Conservation (phyloP, 2,329 filamentous ascomycete genomes). For the Fusarium globosum region DNA sequence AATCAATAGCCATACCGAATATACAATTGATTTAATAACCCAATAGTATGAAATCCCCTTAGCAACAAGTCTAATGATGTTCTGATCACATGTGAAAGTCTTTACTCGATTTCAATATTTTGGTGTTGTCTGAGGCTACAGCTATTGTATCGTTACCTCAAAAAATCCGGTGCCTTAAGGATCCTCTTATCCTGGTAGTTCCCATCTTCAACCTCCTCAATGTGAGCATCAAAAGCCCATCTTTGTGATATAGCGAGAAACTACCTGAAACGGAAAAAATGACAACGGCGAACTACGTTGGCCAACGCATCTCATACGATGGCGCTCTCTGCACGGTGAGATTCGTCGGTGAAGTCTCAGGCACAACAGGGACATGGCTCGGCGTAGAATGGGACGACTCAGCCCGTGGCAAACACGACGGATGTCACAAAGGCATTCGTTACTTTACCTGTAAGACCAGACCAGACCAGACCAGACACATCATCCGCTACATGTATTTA, state of each 20-base stretch:
- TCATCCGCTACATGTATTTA: neutral
- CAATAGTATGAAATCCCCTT: neutral
- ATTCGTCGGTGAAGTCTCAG: slow-evolving; percentile 80
- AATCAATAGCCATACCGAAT: too few relatives aligned
- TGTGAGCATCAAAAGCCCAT: neutral
- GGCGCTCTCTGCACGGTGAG: slow-evolving; percentile 84
- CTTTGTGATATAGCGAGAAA: neutral
- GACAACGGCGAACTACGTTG: slow-evolving; percentile 60
- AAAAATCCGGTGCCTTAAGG: slow-evolving; percentile 29
- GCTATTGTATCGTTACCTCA: neutral
- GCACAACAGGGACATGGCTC: slow-evolving; percentile 84
- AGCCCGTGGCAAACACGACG: slow-evolving; percentile 88
- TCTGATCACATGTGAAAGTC: neutral
- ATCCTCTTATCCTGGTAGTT: neutral
- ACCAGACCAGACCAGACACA: neutral
- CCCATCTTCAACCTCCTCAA: neutral
- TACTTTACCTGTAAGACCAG: slow-evolving; percentile 81
- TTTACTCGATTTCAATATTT: neutral
- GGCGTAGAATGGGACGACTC: slow-evolving; percentile 97
- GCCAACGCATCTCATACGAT: slow-evolving; percentile 84
- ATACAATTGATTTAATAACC: neutral
- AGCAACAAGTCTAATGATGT: neutral
- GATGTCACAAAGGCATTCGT: slow-evolving; percentile 78
- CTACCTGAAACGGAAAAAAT: slow-evolving; percentile 45
- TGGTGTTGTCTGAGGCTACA: neutral